Conservation (phyloP, 2,329 filamentous ascomycete genomes). For the Xylaria sp. region DNA sequence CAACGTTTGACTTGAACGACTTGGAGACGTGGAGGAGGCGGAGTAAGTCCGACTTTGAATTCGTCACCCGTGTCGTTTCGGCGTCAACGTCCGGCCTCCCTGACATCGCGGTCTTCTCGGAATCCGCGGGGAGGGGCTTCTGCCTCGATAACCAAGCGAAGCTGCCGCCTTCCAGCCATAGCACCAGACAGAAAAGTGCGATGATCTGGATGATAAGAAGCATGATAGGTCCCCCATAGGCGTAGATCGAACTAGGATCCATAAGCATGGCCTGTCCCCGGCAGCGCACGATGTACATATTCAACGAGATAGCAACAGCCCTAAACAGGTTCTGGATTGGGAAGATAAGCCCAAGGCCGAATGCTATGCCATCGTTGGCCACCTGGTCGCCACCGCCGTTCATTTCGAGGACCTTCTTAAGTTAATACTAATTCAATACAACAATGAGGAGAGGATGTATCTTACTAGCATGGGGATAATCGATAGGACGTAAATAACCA, state of each 20-base stretch:
- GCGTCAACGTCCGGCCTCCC: constrained; percentile 34
- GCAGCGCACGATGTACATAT: constrained; percentile 65
- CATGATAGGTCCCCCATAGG: constrained; percentile 70
- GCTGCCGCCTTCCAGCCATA: constrained; percentile 69
- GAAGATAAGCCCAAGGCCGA: constrained; percentile 60
- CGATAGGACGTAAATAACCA: constrained; percentile 31
- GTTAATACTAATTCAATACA: not conserved
- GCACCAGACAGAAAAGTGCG: constrained; percentile 60
- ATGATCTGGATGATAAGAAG: constrained; percentile 67
- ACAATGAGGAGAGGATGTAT: not conserved
- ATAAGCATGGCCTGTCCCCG: constrained; percentile 45
- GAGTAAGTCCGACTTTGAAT: constrained; percentile 45
- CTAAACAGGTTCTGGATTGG: constrained; percentile 64
- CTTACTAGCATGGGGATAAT: constrained; percentile 33
- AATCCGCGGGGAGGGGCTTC: constrained; percentile 26
- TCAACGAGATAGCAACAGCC: constrained; percentile 61
- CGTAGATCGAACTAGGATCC: constrained; percentile 59
- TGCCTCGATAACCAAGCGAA: constrained; percentile 41
- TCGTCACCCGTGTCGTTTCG: constrained; percentile 35
- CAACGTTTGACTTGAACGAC: constrained; percentile 63
- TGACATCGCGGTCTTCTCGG: constrained; percentile 28
- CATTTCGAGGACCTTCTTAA: constrained; percentile 22
- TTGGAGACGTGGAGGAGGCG: constrained; percentile 72
- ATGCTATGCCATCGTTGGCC: constrained; percentile 59
- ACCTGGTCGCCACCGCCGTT: constrained; percentile 39